Evolutionary conservation across 1,284 basidiomycete genomes (phyloP).

Genomic region (Ganoderma multipileum): DNA sequence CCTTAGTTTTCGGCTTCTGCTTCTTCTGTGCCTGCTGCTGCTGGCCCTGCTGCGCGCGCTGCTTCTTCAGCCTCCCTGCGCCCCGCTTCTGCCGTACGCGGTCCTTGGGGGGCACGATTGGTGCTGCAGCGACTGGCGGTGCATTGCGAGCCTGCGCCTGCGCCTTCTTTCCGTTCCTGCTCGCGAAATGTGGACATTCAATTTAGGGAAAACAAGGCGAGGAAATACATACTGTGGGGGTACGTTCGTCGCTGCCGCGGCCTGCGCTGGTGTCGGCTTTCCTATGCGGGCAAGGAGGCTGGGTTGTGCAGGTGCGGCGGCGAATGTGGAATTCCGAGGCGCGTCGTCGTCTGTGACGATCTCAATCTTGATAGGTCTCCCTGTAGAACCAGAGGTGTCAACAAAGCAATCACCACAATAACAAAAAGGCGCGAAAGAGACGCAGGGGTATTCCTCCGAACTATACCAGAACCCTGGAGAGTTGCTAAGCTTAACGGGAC

Average conservation of each 20-base stretch:
- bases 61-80: conserved; percentile 68
- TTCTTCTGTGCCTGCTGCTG: conserved; percentile 7
- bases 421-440: too few relatives aligned
- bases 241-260: neutral
- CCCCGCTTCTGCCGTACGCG: conserved; percentile 64
- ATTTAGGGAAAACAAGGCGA: neutral
- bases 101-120: conserved; percentile 31
- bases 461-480: too few relatives aligned
- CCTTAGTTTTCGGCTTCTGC: conserved; percentile 41
- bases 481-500: too few relatives aligned
- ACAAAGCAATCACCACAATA: neutral
- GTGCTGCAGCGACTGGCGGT: conserved; percentile 15
- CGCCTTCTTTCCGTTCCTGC: conserved; percentile 11
- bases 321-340: conserved; percentile 21
- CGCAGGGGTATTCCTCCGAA: neutral
- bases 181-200: neutral
- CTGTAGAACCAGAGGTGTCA: conserved; percentile 41
- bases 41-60: conserved; percentile 30
- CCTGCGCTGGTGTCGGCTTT: conserved; percentile 18
- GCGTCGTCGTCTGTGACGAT: conserved; percentile 57
- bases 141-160: conserved; percentile 1
- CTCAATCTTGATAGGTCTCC: conserved; percentile 73
- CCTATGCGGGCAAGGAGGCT: conserved; percentile 47
- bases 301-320: conserved; percentile 35
- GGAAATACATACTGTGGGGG: neutral